phyloP scores from a whole-genome alignment of 768 basidiomycete species.

The Guyanaporus albipodus region DNA sequence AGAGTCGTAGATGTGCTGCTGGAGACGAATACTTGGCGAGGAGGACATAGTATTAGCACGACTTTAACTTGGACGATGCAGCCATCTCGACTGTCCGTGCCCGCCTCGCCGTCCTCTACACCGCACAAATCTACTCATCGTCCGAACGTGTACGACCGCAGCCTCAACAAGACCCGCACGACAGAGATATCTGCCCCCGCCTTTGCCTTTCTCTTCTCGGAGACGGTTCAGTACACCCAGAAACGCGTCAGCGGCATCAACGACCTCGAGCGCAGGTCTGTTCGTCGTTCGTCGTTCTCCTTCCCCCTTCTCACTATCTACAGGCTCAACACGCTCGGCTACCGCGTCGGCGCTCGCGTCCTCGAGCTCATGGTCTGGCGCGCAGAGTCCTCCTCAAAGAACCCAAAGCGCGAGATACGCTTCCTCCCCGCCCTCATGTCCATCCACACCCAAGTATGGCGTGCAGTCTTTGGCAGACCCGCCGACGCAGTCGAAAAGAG shows the following conservation, averaged over 20 bases:
- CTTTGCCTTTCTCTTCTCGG: conserved; percentile 88
- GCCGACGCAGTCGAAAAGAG: conserved; percentile 96
- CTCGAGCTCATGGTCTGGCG: conserved; percentile 85
- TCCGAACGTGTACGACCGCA: conserved; percentile 85
- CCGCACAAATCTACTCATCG: conserved; percentile 39
- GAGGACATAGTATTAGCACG: no score
- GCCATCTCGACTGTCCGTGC: neutral
- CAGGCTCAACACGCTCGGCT: conserved; percentile 90
- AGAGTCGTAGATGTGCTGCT: conserved; percentile 72
- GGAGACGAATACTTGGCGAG: no score
- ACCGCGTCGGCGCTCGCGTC: conserved; percentile 84
- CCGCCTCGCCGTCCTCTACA: conserved; percentile 54
- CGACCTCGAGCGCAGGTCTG: conserved; percentile 89
- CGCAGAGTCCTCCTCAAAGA: conserved; percentile 70
- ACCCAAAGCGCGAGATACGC: conserved; percentile 90
- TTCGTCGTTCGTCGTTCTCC: no score
- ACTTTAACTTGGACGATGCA: neutral
- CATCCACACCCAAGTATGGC: conserved; percentile 94
- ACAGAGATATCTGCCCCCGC: conserved; percentile 81
- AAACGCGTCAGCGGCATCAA: conserved; percentile 92
- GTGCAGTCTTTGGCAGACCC: conserved; percentile 86
- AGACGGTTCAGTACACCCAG: conserved; percentile 94
- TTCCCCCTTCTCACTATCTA: neutral
- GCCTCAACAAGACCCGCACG: conserved; percentile 80
- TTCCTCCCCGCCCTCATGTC: conserved; percentile 90